Base-by-base conservation (phyloP, 2,329 filamentous ascomycete species). In the Domatiomyces catenatus region DNA sequence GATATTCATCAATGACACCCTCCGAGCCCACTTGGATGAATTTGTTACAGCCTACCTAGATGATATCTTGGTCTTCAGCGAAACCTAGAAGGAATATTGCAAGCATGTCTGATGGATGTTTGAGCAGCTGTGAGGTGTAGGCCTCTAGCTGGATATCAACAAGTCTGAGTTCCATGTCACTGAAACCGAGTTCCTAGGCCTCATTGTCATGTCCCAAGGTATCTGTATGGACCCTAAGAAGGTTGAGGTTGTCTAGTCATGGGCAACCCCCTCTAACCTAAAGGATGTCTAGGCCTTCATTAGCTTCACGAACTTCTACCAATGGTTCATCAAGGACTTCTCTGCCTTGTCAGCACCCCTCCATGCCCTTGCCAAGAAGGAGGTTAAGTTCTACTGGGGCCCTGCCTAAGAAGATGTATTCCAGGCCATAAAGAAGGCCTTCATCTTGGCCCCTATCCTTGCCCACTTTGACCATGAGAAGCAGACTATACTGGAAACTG, bases 291-390 rank as follows among this genome's bases (percentile, higher is more conserved):
- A 59, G 51, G 32, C 15, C 1, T 64, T 65, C 44, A 24, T 65
- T n/a, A 56, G 59, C 8, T 62, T 66, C 42, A 52, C 47, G 1
- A 66, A 66, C 48, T 66, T 60, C 52, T 64, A 66, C 55, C 46
- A 57, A 36, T 26, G 49, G 15, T 65, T 65, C 46, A 61, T 66
- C 26, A 47, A 54, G 32, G 44, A 49, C 2, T 66, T 59, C 48
- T 59, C 48, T 3, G 42, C 48, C 10, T 57, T 61, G 5, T 50
- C 49, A n/a, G 44, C 20, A 42, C 61, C 58, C 6, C 36, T 63
- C 7, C 54, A 48, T 15, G 22, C 47, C 12, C 50, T 61, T 5
- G 58, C 42, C n/a, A 52, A 48, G 19, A 54, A 50, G 43, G 24
- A 44, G 18, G n/a, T 46, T 12, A 18, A 17, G 26, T 55, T 51